Conservation (phyloP, 2,329 filamentous ascomycete genomes). For the Curvularia eragrostidis region DNA sequence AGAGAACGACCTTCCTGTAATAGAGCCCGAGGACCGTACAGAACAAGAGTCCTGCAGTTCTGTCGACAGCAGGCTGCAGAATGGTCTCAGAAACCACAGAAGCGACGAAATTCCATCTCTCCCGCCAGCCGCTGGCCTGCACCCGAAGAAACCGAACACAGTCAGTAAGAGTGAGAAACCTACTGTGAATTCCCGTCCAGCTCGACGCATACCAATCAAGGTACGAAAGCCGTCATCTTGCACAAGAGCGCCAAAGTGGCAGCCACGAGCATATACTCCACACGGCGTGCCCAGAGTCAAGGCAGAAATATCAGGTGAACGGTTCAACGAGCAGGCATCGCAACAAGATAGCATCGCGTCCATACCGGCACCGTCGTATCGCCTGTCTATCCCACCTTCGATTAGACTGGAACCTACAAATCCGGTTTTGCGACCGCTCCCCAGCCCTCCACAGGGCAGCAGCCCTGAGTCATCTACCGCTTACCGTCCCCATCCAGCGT, state of each 20-base stretch:
- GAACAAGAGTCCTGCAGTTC: not conserved
- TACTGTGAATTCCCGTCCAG: not conserved
- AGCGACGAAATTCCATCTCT: too few relatives aligned
- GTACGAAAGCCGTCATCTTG: not conserved
- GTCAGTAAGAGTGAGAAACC: not conserved
- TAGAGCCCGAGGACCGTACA: slow-evolving; percentile 31
- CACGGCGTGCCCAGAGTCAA: slow-evolving; percentile 16
- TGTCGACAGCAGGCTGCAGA: not conserved
- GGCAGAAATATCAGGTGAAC: not conserved
- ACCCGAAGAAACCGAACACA: not conserved
- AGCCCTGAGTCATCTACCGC: slow-evolving; percentile 20
- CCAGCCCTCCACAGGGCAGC: slow-evolving; percentile 28
- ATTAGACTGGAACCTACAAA: slow-evolving; percentile 27
- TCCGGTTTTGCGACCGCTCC: slow-evolving; percentile 16
- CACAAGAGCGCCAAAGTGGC: not conserved
- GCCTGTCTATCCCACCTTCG: slow-evolving; percentile 36
- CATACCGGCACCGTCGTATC: slow-evolving; percentile 20
- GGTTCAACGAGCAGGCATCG: slow-evolving; percentile 2
- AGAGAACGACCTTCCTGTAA: slow-evolving; percentile 33
- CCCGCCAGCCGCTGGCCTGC: too few relatives aligned
- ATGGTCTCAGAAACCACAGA: too few relatives aligned
- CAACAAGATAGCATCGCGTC: slow-evolving; percentile 12
- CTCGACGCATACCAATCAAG: not conserved
- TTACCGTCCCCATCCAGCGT: slow-evolving; percentile 35
- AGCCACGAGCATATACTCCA: slow-evolving; percentile 22